phyloP scores from a whole-genome alignment of 495 filamentous ascomycete genomes.

The Jackrogersella multiformis region DNA sequence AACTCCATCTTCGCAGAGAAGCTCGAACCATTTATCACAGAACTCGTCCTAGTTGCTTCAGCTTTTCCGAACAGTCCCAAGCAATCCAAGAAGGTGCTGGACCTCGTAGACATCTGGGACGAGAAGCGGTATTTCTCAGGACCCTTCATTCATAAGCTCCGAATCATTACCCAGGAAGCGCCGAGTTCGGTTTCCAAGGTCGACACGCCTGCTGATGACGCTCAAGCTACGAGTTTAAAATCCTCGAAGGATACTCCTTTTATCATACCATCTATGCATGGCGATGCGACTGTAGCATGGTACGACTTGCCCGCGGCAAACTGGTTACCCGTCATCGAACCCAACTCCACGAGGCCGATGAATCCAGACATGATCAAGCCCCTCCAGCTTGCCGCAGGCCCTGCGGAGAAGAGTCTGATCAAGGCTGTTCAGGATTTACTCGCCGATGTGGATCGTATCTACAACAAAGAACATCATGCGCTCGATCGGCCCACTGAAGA shows the following conservation, averaged over 20 bases:
- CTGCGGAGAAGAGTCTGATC: slow-evolving; percentile 72
- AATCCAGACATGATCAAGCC: slow-evolving; percentile 76
- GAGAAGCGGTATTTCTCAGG: slow-evolving; percentile 72
- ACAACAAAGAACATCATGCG: slow-evolving; percentile 49
- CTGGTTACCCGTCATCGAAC: slow-evolving; percentile 78
- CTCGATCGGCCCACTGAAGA: slow-evolving; percentile 57
- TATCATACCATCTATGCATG: slow-evolving; percentile 78
- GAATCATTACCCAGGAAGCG: slow-evolving; percentile 63
- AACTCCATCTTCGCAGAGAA: slow-evolving; percentile 66
- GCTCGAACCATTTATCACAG: slow-evolving; percentile 68
- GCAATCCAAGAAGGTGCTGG: slow-evolving; percentile 70
- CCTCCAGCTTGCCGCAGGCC: slow-evolving; percentile 75
- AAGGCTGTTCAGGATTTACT: slow-evolving; percentile 74
- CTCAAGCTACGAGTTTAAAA: slow-evolving; percentile 27
- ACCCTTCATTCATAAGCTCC: slow-evolving; percentile 67
- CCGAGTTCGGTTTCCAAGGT: slow-evolving; percentile 31
- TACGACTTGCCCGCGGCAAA: slow-evolving; percentile 89
- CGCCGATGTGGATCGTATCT: slow-evolving; percentile 72
- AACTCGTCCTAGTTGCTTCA: slow-evolving; percentile 69
- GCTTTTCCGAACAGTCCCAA: slow-evolving; percentile 71
- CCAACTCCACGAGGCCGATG: slow-evolving; percentile 77
- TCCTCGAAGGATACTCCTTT: slow-evolving; percentile 67
- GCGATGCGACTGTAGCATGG: slow-evolving; percentile 76
- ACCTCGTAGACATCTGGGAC: slow-evolving; percentile 78
- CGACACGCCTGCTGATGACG: slow-evolving; percentile 29